Evolutionary conservation across 1,284 basidiomycete genomes (phyloP).

Genomic region (Golubevia sp.): DNA sequence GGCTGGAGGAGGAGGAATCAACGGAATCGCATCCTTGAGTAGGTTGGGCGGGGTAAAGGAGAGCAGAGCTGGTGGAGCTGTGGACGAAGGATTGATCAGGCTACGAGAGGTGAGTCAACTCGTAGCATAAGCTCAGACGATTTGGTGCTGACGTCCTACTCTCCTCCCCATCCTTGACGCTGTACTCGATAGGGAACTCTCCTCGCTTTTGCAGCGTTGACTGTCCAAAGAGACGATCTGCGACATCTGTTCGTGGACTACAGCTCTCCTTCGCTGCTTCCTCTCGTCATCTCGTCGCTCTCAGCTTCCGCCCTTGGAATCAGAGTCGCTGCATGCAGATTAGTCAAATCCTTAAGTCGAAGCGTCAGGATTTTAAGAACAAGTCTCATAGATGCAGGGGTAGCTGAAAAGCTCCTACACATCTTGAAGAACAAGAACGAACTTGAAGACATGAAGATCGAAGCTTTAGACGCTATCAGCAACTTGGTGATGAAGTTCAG

Average conservation of each 20-base stretch:
- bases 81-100: constrained; percentile 11
- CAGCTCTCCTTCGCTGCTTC: constrained; percentile 30
- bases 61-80: no score
- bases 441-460: constrained; percentile 30
- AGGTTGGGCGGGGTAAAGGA: no score
- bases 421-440: constrained; percentile 29
- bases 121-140: no score
- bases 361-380: constrained; percentile 49
- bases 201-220: constrained; percentile 36
- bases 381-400: constrained; percentile 43
- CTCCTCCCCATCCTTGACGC: no score
- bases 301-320: constrained; percentile 35
- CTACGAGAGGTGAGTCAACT: constrained; percentile 34
- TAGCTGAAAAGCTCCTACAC: constrained; percentile 33
- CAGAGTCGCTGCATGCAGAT: constrained; percentile 40
- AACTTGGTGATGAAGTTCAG: constrained; percentile 51
- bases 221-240: constrained; percentile 41
- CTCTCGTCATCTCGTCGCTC: constrained; percentile 32
- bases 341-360: constrained; percentile 39
- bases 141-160: no score
- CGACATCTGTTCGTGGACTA: constrained; percentile 35
- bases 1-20: no score
- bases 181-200: constrained; percentile 14
- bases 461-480: constrained; percentile 44
- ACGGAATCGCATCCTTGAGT: no score